phyloP scores from a whole-genome alignment of 148 eudicot genomes.

The Arctostaphylos glauca region DNA sequence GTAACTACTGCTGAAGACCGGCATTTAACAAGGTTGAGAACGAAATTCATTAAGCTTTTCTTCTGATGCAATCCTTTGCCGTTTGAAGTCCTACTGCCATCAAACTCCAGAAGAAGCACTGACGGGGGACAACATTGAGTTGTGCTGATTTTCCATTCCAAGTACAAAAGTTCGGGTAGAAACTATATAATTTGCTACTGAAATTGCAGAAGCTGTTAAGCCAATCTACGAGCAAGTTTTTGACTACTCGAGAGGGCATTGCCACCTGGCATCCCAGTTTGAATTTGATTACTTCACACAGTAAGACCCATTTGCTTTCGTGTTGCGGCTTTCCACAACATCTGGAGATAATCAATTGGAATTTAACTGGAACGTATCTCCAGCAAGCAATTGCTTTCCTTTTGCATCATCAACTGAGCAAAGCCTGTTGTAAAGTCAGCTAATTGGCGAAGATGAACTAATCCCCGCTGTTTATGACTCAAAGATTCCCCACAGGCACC shows the following conservation, averaged over 20 bases:
- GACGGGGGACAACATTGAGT: neutral
- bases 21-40: neutral
- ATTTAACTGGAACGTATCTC: neutral
- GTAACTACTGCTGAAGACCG: neutral
- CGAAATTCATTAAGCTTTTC: neutral
- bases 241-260: neutral
- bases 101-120: neutral
- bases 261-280: neutral
- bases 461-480: neutral
- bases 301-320: neutral
- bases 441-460: neutral
- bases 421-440: neutral
- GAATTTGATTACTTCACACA: no score
- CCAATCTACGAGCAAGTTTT: neutral
- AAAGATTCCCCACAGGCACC: neutral
- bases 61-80: neutral
- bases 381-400: neutral
- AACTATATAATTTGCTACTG: neutral
- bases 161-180: neutral
- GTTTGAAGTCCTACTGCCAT: neutral
- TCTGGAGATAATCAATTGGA: neutral
- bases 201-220: neutral
- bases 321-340: neutral
- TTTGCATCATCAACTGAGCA: neutral
- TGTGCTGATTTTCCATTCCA: neutral